Conservation (phyloP, 306 rosid species). For the Adenanthera pavonina region DNA sequence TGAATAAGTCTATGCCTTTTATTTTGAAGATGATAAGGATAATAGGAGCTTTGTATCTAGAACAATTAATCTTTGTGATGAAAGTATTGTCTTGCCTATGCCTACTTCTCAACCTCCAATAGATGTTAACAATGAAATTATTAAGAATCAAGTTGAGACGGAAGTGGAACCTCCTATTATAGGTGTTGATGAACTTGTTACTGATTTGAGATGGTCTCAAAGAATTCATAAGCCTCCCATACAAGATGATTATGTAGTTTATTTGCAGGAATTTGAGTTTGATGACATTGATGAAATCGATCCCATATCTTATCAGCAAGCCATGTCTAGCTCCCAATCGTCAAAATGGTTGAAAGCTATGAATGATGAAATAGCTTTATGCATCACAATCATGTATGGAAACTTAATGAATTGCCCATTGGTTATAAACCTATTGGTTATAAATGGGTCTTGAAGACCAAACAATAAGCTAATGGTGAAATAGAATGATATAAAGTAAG, state of each 20-base stretch:
- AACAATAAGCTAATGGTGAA: neutral
- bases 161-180: too few relatives aligned
- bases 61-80: too few relatives aligned
- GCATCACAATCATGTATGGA: neutral
- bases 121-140: too few relatives aligned
- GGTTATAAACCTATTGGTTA: neutral
- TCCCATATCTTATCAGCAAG: neutral
- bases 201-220: neutral
- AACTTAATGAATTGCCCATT: neutral
- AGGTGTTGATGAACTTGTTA: neutral
- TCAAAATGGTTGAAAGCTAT: neutral
- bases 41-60: too few relatives aligned
- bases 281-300: too few relatives aligned
- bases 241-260: neutral
- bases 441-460: neutral
- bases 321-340: neutral
- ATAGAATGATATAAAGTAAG: neutral
- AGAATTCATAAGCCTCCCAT: neutral
- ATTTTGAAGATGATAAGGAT: too few relatives aligned
- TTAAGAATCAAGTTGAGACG: too few relatives aligned
- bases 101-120: too few relatives aligned
- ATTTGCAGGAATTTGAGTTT: neutral
- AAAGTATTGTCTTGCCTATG: too few relatives aligned
- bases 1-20: too few relatives aligned
- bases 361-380: too few relatives aligned